These are phyloP conservation scores for Candida sanyaensis DNA, from an alignment of 1,139 yeast genomes.

Conservation along the genomic window DNA sequence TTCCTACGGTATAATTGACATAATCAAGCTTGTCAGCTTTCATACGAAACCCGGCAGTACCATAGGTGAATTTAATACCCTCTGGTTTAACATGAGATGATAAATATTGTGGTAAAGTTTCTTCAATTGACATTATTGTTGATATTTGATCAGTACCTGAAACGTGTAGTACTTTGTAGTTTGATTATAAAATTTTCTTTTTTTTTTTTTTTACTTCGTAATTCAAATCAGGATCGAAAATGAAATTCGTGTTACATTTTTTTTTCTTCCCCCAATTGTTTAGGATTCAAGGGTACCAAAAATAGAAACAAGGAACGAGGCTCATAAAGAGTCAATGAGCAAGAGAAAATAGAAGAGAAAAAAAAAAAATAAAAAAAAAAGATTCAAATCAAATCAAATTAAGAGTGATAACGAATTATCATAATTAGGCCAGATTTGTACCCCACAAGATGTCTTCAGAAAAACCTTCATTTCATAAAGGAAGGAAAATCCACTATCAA, in stretches of 20 bases:
- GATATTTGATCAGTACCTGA: background rate
- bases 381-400: background rate
- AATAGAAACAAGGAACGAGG: background rate
- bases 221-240: background rate
- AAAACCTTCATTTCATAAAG: slow-evolving; percentile 35
- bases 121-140: slow-evolving; percentile 15
- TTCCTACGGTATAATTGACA: slow-evolving; percentile 82
- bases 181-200: background rate
- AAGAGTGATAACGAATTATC: too few relatives aligned
- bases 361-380: background rate
- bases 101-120: slow-evolving; percentile 11
- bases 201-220: too few relatives aligned
- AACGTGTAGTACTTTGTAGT: background rate
- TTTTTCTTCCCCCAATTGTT: background rate
- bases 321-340: background rate
- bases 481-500: slow-evolving; percentile 22
- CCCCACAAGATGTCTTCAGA: background rate
- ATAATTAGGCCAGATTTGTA: background rate
- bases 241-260: background rate
- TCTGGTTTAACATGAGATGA: slow-evolving; percentile 48
- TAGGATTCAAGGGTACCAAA: background rate
- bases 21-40: slow-evolving; percentile 72
- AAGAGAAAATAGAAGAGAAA: background rate
- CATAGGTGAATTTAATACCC: slow-evolving; percentile 60
- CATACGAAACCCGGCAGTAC: slow-evolving; percentile 97